These are phyloP conservation scores for Begonia peltatifolia DNA, from an alignment of 306 rosid species.

Conservation along the genomic window DNA sequence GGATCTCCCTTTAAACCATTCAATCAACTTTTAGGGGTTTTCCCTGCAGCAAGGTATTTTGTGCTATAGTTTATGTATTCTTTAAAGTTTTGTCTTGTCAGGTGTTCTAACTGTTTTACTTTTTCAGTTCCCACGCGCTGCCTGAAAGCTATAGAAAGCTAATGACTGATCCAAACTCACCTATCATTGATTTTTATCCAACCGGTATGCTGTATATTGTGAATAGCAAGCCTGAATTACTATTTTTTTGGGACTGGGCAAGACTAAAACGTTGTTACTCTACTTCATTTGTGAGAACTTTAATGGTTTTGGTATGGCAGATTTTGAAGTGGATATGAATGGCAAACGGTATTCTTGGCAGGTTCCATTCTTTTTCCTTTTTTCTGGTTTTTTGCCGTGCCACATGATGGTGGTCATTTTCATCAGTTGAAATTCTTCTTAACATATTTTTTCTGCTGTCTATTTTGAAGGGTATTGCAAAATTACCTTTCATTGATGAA, in stretches of 20 bases:
- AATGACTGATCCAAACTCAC: slow-evolving; percentile 75
- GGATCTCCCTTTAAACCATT: slow-evolving; percentile 93
- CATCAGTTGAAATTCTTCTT: slow-evolving; percentile 1
- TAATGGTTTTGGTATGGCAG: slow-evolving; percentile 28
- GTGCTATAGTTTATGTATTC: slow-evolving; percentile 1
- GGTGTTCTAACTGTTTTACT: slow-evolving; percentile 8
- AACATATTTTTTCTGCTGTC: slow-evolving; percentile 11
- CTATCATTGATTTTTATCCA: slow-evolving; percentile 87
- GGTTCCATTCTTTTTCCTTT: slow-evolving; percentile 29
- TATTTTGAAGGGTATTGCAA: slow-evolving; percentile 72
- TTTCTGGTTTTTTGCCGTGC: slow-evolving; percentile 1
- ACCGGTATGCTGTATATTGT: slow-evolving; percentile 35
- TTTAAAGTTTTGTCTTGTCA: not conserved
- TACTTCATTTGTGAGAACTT: no score
- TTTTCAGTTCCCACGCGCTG: slow-evolving; percentile 86
- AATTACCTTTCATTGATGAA: slow-evolving; percentile 96
- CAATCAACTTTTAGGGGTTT: slow-evolving; percentile 93
- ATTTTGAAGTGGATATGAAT: slow-evolving; percentile 98
- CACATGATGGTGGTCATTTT: not conserved
- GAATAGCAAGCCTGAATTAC: not conserved
- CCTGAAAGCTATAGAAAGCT: slow-evolving; percentile 76
- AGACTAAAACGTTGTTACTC: no score
- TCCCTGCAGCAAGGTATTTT: slow-evolving; percentile 91
- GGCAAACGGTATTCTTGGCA: slow-evolving; percentile 96
- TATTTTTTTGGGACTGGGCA: not conserved